Conservation (phyloP, 148 eudicot genomes). For the Chenopodium formosanum region DNA sequence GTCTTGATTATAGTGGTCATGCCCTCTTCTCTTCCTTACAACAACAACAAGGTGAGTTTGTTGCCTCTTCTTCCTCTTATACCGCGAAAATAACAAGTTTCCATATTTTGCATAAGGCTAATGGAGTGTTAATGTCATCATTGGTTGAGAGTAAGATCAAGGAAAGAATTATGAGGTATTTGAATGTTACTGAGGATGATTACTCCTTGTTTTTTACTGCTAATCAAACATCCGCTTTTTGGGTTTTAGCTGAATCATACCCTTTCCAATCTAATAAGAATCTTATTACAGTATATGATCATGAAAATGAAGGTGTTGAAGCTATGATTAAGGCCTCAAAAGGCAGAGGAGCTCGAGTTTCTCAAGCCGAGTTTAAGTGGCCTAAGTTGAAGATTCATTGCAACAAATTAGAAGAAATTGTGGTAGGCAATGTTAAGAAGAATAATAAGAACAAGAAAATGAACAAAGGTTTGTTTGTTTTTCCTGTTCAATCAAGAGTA, state of each 20-base stretch:
- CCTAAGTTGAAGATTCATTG: constrained; percentile 50
- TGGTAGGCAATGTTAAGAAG: constrained; percentile 27
- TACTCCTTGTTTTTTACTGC: constrained; percentile 56
- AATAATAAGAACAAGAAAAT: constrained; percentile 23
- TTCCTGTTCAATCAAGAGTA: constrained; percentile 59
- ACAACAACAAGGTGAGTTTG: constrained; percentile 16
- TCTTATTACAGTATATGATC: constrained; percentile 59
- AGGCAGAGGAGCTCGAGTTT: constrained; percentile 39
- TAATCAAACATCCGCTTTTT: constrained; percentile 55
- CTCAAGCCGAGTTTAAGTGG: constrained; percentile 62
- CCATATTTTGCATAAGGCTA: constrained; percentile 31
- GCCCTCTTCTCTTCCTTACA: constrained; percentile 55
- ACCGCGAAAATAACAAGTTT: constrained; percentile 19
- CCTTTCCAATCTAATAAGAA: constrained; percentile 42
- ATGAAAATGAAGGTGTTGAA: constrained; percentile 58
- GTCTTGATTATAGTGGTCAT: constrained; percentile 74
- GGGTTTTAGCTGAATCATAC: constrained; percentile 48
- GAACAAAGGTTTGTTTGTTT: constrained; percentile 55
- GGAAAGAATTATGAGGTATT: constrained; percentile 46
- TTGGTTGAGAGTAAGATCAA: constrained; percentile 36
- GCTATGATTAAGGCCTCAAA: constrained; percentile 42
- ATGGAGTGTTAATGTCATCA: constrained; percentile 21
- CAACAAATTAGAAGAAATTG: constrained; percentile 38
- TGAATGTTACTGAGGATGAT: constrained; percentile 62
- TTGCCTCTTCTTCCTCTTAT: constrained; percentile 33